Percentiles rank a stretch among this genome's conserved stretches.
phyloP scores from a whole-genome alignment of 202 grass and related monocot species.

The Panicum hallii region DNA sequence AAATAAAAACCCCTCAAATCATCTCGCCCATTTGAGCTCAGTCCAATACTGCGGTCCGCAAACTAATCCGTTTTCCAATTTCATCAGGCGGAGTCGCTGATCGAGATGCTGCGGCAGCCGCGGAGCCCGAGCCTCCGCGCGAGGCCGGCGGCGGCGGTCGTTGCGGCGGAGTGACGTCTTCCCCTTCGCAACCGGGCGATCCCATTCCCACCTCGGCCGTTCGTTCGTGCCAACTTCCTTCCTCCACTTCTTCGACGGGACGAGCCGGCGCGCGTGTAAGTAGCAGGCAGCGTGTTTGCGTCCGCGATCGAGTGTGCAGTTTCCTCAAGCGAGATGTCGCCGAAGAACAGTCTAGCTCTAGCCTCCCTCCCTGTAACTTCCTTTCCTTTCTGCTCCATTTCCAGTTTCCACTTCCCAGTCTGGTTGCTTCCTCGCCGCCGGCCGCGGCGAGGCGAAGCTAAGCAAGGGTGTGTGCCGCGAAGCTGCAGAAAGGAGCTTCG shows the following conservation, averaged over 20 bases:
- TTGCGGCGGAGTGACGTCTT: conserved; percentile 46
- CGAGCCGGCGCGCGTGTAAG: conserved; percentile 64
- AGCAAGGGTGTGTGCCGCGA: not conserved
- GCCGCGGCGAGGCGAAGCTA: no score
- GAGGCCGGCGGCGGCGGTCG: conserved; percentile 52
- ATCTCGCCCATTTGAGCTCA: not conserved
- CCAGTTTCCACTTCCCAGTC: not conserved
- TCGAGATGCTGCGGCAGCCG: conserved; percentile 79
- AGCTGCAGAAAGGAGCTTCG: conserved; percentile 6
- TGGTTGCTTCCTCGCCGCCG: conserved; percentile 45
- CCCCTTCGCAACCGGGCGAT: not conserved
- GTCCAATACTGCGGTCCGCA: no score
- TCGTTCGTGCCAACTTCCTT: conserved; percentile 14
- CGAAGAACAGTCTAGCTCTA: conserved; percentile 26
- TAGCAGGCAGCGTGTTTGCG: conserved; percentile 52
- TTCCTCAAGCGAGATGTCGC: conserved; percentile 67
- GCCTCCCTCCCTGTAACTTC: conserved; percentile 16
- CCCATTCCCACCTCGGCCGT: not conserved
- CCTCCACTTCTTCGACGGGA: conserved; percentile 22
- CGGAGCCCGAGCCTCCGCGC: conserved; percentile 52
- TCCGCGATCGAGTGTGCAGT: conserved; percentile 79
- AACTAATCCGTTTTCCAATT: conserved; percentile 25
- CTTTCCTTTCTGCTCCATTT: not conserved
- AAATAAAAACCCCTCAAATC: no score
- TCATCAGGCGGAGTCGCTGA: conserved; percentile 71